These are phyloP conservation scores for Vitis riparia DNA, from an alignment of 164 flowering plant genomes.

Conservation along the genomic window DNA sequence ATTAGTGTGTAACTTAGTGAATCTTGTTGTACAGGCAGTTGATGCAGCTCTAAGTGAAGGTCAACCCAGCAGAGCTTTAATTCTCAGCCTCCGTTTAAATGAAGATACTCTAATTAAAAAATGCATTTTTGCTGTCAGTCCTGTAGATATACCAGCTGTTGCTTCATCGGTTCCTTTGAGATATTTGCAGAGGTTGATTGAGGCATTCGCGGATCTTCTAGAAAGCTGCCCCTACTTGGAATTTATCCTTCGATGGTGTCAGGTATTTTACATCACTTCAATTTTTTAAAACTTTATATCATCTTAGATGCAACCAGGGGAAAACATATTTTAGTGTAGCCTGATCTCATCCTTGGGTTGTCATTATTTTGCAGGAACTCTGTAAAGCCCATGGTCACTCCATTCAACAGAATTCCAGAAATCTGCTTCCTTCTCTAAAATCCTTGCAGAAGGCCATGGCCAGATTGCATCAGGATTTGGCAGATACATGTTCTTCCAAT, in stretches of 20 bases:
- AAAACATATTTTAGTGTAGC: neutral
- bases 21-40: slow-evolving; percentile 60
- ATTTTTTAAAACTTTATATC: neutral
- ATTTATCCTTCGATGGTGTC: slow-evolving; percentile 85
- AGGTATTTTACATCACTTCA: slow-evolving; percentile 41
- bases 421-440: slow-evolving; percentile 75
- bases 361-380: slow-evolving; percentile 54
- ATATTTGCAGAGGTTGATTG: slow-evolving; percentile 79
- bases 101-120: slow-evolving; percentile 80
- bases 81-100: slow-evolving; percentile 84
- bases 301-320: neutral
- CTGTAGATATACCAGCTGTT: slow-evolving; percentile 67
- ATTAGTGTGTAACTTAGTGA: neutral
- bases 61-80: slow-evolving; percentile 63
- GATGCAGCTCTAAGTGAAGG: slow-evolving; percentile 69
- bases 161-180: slow-evolving; percentile 68
- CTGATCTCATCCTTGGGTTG: slow-evolving; percentile 5
- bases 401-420: slow-evolving; percentile 77
- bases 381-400: slow-evolving; percentile 78
- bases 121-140: slow-evolving; percentile 71
- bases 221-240: slow-evolving; percentile 88
- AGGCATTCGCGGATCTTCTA: slow-evolving; percentile 77
- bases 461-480: slow-evolving; percentile 80
- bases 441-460: slow-evolving; percentile 85
- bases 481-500: slow-evolving; percentile 89